Conservation (phyloP, 1,139 yeast genomes). For the Magnusiomyces paraingens region DNA sequence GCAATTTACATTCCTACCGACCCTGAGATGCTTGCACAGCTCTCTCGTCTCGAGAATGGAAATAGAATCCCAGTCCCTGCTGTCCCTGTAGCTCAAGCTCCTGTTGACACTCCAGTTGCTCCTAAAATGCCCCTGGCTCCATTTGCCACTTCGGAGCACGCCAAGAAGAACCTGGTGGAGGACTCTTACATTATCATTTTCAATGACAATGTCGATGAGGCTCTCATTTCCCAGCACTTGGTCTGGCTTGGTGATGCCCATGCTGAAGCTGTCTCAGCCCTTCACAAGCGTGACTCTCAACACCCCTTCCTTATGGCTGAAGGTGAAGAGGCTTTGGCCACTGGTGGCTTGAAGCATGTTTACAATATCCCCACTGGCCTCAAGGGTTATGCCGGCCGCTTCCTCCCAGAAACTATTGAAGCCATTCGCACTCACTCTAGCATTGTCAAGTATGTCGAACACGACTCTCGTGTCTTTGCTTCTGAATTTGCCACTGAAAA, state of each 20-base stretch:
- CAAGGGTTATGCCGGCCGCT: conserved; percentile 51
- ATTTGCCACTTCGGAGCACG: conserved; percentile 13
- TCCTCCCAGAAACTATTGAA: conserved; percentile 51
- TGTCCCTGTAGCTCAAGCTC: neutral
- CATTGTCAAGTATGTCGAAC: conserved; percentile 64
- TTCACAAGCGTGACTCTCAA: conserved; percentile 8
- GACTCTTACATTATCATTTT: conserved; percentile 18
- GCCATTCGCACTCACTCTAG: conserved; percentile 7
- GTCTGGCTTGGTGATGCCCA: conserved; percentile 16
- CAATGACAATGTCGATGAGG: conserved; percentile 16
- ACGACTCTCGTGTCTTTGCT: conserved; percentile 69
- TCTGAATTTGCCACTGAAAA: conserved; percentile 60
- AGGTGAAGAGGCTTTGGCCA: too few relatives aligned
- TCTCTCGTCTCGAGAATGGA: neutral
- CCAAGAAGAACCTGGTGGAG: conserved; percentile 11
- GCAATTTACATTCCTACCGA: conserved; percentile 57
- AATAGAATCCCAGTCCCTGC: neutral
- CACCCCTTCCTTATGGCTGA: neutral
- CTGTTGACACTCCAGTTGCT: too few relatives aligned
- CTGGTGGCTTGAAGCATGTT: conserved; percentile 53
- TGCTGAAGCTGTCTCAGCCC: conserved; percentile 4
- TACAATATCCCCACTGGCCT: conserved; percentile 50
- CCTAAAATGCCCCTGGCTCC: conserved; percentile 10
- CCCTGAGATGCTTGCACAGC: conserved; percentile 5
- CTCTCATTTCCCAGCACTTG: conserved; percentile 11